phyloP scores from a whole-genome alignment of 805 yeast species.

The Metschnikowia baotianmanensis region DNA sequence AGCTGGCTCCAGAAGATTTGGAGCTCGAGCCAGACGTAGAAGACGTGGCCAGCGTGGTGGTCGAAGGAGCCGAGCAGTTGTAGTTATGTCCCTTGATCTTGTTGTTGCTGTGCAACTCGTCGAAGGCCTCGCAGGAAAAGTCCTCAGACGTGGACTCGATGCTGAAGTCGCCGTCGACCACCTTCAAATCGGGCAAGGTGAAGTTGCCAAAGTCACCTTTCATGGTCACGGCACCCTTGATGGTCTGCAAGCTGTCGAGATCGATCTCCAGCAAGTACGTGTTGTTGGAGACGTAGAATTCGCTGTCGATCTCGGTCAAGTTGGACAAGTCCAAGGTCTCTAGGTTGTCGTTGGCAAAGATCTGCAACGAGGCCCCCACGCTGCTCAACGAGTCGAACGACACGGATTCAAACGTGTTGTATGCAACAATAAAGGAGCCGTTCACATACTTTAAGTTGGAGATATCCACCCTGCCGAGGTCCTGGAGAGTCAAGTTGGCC shows the following conservation, averaged over 20 bases:
- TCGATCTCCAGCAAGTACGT: conserved; percentile 34
- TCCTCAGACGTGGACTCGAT: conserved; percentile 34
- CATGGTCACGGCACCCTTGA: conserved; percentile 42
- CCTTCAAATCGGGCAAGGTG: conserved; percentile 34
- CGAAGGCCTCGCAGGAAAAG: conserved; percentile 36
- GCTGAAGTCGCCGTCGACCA: conserved; percentile 43
- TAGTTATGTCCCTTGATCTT: conserved; percentile 45
- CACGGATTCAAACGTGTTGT: conserved; percentile 36
- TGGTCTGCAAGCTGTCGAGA: conserved; percentile 27
- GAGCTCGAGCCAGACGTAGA: conserved; percentile 17
- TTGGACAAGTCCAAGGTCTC: conserved; percentile 27
- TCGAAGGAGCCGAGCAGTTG: conserved; percentile 37
- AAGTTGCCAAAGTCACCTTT: conserved; percentile 39
- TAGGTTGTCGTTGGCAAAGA: conserved; percentile 44
- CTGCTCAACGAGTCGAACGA: conserved; percentile 29
- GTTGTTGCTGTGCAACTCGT: conserved; percentile 29
- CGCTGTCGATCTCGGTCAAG: conserved; percentile 40
- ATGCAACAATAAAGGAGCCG: conserved; percentile 39
- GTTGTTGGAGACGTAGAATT: conserved; percentile 41
- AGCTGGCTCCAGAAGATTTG: conserved; percentile 21
- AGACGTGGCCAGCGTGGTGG: conserved; percentile 19
- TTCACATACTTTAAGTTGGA: conserved; percentile 36
- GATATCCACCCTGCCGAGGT: conserved; percentile 31
- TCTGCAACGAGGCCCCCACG: conserved; percentile 40
- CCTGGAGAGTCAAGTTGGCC: conserved; percentile 44